These are phyloP conservation scores for Parafenestella ontariensis DNA, from an alignment of 2,329 filamentous ascomycete genomes.

Conservation along the genomic window DNA sequence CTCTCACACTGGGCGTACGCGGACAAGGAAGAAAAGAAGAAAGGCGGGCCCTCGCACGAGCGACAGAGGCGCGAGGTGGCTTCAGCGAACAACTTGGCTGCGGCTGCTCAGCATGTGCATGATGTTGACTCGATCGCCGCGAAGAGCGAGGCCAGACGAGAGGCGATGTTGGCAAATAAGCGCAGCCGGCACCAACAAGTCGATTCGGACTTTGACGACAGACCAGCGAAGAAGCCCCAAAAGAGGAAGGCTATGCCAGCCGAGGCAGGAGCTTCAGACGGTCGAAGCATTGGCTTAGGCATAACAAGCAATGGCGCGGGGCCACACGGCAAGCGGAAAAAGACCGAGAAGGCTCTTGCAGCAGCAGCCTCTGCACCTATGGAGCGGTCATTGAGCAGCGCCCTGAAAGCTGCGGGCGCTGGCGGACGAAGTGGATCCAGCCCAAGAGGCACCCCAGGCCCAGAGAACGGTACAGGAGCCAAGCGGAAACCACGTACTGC, in stretches of 20 bases:
- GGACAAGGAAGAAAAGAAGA: slow-evolving; percentile 71
- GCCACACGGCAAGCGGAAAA: slow-evolving; percentile 74
- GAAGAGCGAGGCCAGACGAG: slow-evolving; percentile 85
- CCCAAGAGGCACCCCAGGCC: slow-evolving; percentile 72
- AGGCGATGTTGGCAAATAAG: slow-evolving; percentile 79
- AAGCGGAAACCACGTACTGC: slow-evolving; percentile 76
- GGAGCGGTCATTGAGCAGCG: slow-evolving; percentile 72
- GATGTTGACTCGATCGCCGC: slow-evolving; percentile 81
- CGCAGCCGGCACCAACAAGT: slow-evolving; percentile 70
- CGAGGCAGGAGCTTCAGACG: slow-evolving; percentile 48
- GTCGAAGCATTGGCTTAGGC: slow-evolving; percentile 66
- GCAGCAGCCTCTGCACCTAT: slow-evolving; percentile 55
- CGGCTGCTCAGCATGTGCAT: slow-evolving; percentile 76
- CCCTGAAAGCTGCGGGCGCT: slow-evolving; percentile 58
- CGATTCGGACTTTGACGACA: slow-evolving; percentile 83
- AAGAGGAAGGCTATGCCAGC: slow-evolving; percentile 66
- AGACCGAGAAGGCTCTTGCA: slow-evolving; percentile 70
- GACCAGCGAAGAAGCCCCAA: slow-evolving; percentile 66
- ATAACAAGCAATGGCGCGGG: slow-evolving; percentile 65
- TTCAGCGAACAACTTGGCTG: slow-evolving; percentile 70
- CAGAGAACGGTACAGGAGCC: slow-evolving; percentile 45
- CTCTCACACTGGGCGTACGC: slow-evolving; percentile 94
- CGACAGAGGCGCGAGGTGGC: slow-evolving; percentile 80
- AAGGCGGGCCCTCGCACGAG: slow-evolving; percentile 68
- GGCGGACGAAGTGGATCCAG: slow-evolving; percentile 58